phyloP scores from a whole-genome alignment of 2,329 filamentous ascomycete genomes.

The Paraconiothyrium sp. region DNA sequence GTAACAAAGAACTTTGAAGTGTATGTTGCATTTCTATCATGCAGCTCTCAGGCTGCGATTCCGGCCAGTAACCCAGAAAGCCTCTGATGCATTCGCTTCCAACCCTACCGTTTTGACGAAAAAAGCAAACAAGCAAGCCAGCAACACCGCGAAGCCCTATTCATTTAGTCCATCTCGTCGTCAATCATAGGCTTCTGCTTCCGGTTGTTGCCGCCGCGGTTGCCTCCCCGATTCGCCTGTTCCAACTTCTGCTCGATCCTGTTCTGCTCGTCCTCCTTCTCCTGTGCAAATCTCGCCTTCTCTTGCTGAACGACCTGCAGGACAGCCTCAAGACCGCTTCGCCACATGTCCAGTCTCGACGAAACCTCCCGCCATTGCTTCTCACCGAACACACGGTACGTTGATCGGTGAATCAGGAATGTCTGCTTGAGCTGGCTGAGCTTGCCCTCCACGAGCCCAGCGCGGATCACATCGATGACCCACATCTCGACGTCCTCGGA shows the following conservation, averaged over 20 bases:
- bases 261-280: constrained; percentile 80
- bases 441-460: constrained; percentile 94
- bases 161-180: constrained; percentile 47
- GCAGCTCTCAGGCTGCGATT: constrained; percentile 42
- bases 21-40: constrained; percentile 41
- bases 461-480: constrained; percentile 98
- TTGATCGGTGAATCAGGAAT: constrained; percentile 95
- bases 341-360: constrained; percentile 90
- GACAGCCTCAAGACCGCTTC: constrained; percentile 80
- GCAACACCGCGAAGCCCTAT: constrained; percentile 15
- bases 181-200: constrained; percentile 45
- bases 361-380: constrained; percentile 98
- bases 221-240: constrained; percentile 37
- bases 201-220: constrained; percentile 30
- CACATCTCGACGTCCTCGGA: constrained; percentile 92
- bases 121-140: constrained; percentile 28
- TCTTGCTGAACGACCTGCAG: constrained; percentile 80
- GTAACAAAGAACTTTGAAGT: constrained; percentile 13
- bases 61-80: constrained; percentile 37
- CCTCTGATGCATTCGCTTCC: constrained; percentile 39
- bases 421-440: constrained; percentile 91
- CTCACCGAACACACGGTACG: constrained; percentile 95
- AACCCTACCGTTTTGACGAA: constrained; percentile 32
- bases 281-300: constrained; percentile 79
- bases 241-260: constrained; percentile 74